Evolutionary conservation across 306 rosid genomes (phyloP).

Genomic region (Vicia faba): DNA sequence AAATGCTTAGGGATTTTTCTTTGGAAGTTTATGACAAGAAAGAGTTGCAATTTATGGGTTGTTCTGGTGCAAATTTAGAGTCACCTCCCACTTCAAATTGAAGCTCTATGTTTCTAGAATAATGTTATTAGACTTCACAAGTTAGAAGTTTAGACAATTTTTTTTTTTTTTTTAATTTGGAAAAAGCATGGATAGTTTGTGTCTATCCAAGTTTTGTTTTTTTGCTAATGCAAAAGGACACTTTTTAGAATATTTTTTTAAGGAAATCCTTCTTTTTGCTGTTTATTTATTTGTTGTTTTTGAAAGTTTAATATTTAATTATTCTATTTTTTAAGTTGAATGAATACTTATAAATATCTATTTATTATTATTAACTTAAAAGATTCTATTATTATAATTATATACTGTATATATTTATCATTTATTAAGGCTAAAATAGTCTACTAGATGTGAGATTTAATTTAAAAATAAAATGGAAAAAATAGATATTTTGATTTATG

Average conservation of each 20-base stretch:
- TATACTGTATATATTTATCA: no score
- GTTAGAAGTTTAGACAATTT: background rate
- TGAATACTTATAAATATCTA: no score
- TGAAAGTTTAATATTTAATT: background rate
- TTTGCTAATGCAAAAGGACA: conserved; percentile 16
- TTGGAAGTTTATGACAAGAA: conserved; percentile 71
- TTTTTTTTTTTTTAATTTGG: background rate
- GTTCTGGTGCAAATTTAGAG: conserved; percentile 46
- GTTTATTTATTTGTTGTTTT: background rate
- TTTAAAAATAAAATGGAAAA: no score
- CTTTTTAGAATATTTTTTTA: background rate
- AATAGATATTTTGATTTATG: no score
- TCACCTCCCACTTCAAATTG: conserved; percentile 41
- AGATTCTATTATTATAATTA: no score
- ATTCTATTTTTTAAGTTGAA: background rate
- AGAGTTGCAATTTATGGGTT: conserved; percentile 72
- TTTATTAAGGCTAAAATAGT: no score
- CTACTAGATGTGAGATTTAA: no score
- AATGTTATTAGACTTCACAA: background rate
- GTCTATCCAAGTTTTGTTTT: conserved; percentile 27
- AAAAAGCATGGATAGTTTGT: background rate
- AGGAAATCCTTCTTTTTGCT: no score
- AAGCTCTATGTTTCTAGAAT: background rate
- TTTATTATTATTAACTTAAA: no score
- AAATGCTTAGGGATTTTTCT: conserved; percentile 71